Evolutionary conservation across 495 filamentous ascomycete genomes (phyloP), one percentile per base, ranked within the genome.

Genomic region (Haplographium delicatum): DNA sequence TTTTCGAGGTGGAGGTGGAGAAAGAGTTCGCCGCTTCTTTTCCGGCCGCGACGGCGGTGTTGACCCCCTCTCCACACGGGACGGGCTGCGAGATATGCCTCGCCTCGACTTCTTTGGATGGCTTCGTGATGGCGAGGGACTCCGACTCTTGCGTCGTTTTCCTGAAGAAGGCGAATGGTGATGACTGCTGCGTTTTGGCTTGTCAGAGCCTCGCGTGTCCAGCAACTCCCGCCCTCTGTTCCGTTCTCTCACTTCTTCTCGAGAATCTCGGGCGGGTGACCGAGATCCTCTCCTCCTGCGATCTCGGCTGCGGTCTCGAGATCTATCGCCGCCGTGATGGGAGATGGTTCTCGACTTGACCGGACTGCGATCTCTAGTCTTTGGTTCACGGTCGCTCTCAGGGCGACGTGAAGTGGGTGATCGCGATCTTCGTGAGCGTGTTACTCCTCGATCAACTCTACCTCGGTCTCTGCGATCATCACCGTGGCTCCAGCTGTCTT

Each of bases 81-180:
- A 54, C 30, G 31, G 66, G 38, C 60, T 63, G 18, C 57, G 66
- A 40, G 66, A 67, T 20, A 44, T 51, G 33, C 52, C 62, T 43
- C 59, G 57, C 30, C 66, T 68, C 27, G 68, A 59, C 50, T 65
- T 67, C 46, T 68, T 72, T 8, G 63, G 55, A 24, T 62, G 63
- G 35, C 57, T 54, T 23, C 55, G 58, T 42, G 44, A 42, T 37
- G 57, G 50, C 4, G 67, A 62, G 15, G 63, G 60, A 43, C 62
- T 68, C 15, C 59, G 63, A 55, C 61, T 70, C 22, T 68, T 68
- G 19, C 58, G 66, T 25, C 71, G 68, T 60, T 71, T 71, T 43
- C 50, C 52, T 44, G 66, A 61, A 25, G 51, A 58, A 54, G 60
- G 53, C 7, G 69, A 65, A 13, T 65, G 65, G 22, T 64, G 62